These are phyloP conservation scores for Oxyria digyna DNA, from an alignment of 148 eudicot species.

Conservation along the genomic window DNA sequence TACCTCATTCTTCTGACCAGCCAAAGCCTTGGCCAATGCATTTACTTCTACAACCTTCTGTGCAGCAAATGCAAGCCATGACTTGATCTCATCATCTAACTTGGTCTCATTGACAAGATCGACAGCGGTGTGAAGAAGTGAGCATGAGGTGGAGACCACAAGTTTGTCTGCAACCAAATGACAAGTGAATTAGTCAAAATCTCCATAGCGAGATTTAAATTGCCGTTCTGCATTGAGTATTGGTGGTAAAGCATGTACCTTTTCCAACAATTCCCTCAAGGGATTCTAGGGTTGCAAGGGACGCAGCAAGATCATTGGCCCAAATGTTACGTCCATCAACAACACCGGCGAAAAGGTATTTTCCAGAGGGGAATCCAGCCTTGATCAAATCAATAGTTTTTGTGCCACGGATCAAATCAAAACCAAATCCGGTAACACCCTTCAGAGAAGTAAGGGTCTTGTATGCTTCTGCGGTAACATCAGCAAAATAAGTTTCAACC, in stretches of 20 bases:
- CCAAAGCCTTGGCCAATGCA: conserved; percentile 55
- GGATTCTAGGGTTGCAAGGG: conserved; percentile 30
- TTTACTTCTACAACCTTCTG: conserved; percentile 67
- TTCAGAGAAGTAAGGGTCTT: conserved; percentile 38
- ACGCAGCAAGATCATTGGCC: conserved; percentile 61
- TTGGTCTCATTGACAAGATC: conserved; percentile 55
- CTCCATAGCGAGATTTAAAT: too few species aligned
- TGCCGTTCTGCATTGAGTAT: too few species aligned
- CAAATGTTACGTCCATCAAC: conserved; percentile 74
- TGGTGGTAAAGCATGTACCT: conserved; percentile 23
- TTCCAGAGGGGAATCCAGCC: conserved; percentile 48
- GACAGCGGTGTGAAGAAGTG: conserved; percentile 74
- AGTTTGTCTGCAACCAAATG: conserved; percentile 31
- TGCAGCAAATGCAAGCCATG: conserved; percentile 84
- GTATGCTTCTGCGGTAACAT: conserved; percentile 51
- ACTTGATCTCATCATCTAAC: conserved; percentile 58
- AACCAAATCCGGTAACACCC: conserved; percentile 54
- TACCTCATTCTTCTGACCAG: conserved; percentile 59
- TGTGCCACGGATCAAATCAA: conserved; percentile 58
- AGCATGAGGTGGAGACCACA: conserved; percentile 74
- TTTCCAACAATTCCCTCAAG: conserved; percentile 61
- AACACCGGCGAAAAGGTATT: conserved; percentile 58
- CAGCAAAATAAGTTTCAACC: conserved; percentile 57
- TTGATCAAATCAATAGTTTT: conserved; percentile 53
- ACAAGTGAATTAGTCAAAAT: too few species aligned